Percentiles rank a stretch among this genome's conserved stretches.
These are phyloP conservation scores for Firmiana major DNA, from an alignment of 345 rosid species.

Conservation along the genomic window DNA sequence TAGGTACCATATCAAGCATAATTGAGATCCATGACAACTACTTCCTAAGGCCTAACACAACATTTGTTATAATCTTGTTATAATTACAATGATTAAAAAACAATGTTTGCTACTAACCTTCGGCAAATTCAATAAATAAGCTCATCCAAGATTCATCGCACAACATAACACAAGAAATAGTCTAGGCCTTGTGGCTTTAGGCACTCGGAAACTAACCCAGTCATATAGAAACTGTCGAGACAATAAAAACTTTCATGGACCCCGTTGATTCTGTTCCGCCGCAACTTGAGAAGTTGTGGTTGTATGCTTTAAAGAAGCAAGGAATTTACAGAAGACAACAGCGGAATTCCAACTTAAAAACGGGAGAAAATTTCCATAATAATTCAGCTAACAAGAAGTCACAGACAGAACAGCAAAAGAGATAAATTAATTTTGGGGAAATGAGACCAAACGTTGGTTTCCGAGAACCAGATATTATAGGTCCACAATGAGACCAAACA, in stretches of 20 bases:
- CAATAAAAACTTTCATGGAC: too few species aligned
- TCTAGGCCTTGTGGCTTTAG: too few species aligned
- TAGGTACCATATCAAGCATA: slow-evolving; percentile 21
- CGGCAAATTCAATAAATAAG: too few species aligned
- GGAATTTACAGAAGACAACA: too few species aligned
- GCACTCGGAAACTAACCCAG: too few species aligned
- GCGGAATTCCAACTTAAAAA: background rate
- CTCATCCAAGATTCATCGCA: too few species aligned
- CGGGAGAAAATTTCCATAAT: background rate
- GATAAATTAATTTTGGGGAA: background rate
- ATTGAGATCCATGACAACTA: slow-evolving; percentile 30
- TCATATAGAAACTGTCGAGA: too few species aligned
- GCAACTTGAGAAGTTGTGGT: too few species aligned
- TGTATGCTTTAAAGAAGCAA: background rate
- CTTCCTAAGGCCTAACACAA: slow-evolving; percentile 29
- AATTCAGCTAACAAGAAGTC: background rate
- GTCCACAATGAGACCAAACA: background rate
- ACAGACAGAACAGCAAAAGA: background rate
- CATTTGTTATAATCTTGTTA: background rate
- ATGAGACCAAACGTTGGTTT: background rate
- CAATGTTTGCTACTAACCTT: too few species aligned
- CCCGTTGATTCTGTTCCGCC: too few species aligned
- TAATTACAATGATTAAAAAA: too few species aligned
- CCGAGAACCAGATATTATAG: background rate
- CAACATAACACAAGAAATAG: too few species aligned